Base-by-base conservation (phyloP, 148 eudicot genomes). In the Cornus florida region DNA sequence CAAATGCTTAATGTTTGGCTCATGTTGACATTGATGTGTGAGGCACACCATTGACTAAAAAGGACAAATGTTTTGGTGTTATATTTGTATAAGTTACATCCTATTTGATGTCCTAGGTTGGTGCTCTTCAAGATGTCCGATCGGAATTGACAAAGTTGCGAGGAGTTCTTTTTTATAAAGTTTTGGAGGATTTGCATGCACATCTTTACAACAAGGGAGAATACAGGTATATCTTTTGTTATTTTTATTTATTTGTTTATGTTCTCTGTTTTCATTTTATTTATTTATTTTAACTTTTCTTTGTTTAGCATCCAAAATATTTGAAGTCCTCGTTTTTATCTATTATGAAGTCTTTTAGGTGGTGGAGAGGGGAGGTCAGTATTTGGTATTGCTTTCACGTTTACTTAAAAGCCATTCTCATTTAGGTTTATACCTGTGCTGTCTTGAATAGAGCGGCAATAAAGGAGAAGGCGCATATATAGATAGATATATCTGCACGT, bases 161-260 rank as follows among this genome's bases (percentile, higher is more conserved):
- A 81, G 97, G 98, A 74, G 85, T 83, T 62, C 88, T 97, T 46
- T 97, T 97, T 84, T 91, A 91, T 78, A 97, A 97, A 87, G 91
- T 91, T 81, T 86, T 97, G 89, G 99, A 97, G 82, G 99, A 92
- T 86, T 86, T 97, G 86, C 99, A 97, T 82, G 94, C 88, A 69
- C 99, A 97, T 89, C 97, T 97, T 74, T 97, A 92, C 83, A 94
- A 97, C 78, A 94, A 87, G 86, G 99, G 99, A 82, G 94, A 90
- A 76, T 92, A 92, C 77, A 94, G 99, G 98, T 97, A 89, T 19
- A 39, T 28, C 8, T 66, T 68, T 38, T 10, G 22, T 70, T 24
- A 43, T 43, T 5, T 57, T 72, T 75, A 14, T 70, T 75, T 41
- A 24, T 70, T 77, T 75, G 43, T 38, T 73, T 28, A 22, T 20